A percentile compares a stretch with the other conserved stretches of the same genome.
Conservation (phyloP, 768 basidiomycete species). For the Scleroderma bovista region DNA sequence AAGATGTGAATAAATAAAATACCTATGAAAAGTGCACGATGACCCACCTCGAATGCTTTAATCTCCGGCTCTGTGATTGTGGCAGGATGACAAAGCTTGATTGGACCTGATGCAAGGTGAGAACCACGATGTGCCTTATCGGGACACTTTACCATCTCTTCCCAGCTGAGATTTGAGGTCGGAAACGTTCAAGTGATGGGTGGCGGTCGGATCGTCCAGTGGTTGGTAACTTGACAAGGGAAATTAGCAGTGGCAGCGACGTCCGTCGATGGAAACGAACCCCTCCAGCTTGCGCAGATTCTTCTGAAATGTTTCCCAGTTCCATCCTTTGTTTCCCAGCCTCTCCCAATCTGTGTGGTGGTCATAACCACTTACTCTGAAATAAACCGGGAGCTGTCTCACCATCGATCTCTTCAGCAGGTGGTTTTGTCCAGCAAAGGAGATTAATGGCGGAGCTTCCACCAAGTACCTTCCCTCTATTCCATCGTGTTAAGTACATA, state of each 20-base stretch:
- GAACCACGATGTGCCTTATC: neutral
- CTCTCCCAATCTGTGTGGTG: conserved; percentile 29
- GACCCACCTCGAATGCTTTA: conserved; percentile 5
- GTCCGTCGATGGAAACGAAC: conserved; percentile 16
- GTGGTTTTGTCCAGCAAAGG: conserved; percentile 25
- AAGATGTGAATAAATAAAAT: no score
- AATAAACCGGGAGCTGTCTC: neutral
- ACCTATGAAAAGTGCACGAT: no score
- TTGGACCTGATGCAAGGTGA: conserved; percentile 3
- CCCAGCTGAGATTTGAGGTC: neutral
- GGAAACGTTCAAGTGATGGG: neutral
- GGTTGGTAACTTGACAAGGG: neutral
- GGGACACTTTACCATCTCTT: neutral
- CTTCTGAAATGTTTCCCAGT: conserved; percentile 39
- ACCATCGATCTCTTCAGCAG: conserved; percentile 28
- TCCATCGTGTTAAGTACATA: neutral
- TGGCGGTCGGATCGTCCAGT: neutral
- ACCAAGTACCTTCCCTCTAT: conserved; percentile 27
- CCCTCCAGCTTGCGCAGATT: conserved; percentile 35
- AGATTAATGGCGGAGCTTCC: conserved; percentile 45
- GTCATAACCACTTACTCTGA: neutral
- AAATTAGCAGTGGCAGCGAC: neutral
- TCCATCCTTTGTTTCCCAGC: conserved; percentile 54
- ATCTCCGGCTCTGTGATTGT: conserved; percentile 4
- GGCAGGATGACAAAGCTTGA: conserved; percentile 8